These are phyloP conservation scores for Omphalotus guepiniiformis DNA, from an alignment of 768 basidiomycete genomes.

Conservation along the genomic window DNA sequence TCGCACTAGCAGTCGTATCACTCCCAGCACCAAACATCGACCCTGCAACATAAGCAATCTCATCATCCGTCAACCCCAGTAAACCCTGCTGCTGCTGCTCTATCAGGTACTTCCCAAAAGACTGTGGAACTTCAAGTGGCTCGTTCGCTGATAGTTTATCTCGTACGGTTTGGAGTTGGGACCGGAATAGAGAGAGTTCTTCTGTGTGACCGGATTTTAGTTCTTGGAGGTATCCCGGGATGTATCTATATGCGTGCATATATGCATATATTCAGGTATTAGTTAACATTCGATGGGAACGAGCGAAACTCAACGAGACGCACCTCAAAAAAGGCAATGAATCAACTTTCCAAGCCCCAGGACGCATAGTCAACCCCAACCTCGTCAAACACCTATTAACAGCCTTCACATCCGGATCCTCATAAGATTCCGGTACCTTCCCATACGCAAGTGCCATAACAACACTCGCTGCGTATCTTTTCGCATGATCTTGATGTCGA, in stretches of 20 bases:
- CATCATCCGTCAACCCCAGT: conserved; percentile 45
- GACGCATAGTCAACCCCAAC: conserved; percentile 40
- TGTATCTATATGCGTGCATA: conserved; percentile 27
- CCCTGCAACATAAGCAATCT: conserved; percentile 60
- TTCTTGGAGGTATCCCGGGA: conserved; percentile 61
- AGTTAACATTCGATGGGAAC: neutral
- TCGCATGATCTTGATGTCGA: conserved; percentile 52
- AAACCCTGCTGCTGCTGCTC: conserved; percentile 48
- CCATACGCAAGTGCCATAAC: conserved; percentile 51
- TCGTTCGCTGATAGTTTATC: no score
- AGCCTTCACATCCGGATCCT: conserved; percentile 43
- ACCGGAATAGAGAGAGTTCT: conserved; percentile 52
- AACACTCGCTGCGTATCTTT: conserved; percentile 46
- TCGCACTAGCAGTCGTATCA: conserved; percentile 36
- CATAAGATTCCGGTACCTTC: conserved; percentile 33
- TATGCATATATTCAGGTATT: neutral
- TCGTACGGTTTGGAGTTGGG: conserved; percentile 43
- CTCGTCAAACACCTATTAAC: conserved; percentile 43
- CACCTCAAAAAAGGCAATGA: conserved; percentile 38
- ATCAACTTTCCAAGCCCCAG: conserved; percentile 46
- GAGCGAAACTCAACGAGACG: no score
- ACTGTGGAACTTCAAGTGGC: conserved; percentile 35
- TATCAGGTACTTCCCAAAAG: conserved; percentile 56
- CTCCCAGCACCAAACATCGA: conserved; percentile 65
- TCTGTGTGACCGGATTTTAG: conserved; percentile 52